A percentile compares a stretch with the other conserved stretches of the same genome.
These are phyloP conservation scores for Trametes hirsuta DNA, from an alignment of 1,284 basidiomycete genomes.

Conservation along the genomic window DNA sequence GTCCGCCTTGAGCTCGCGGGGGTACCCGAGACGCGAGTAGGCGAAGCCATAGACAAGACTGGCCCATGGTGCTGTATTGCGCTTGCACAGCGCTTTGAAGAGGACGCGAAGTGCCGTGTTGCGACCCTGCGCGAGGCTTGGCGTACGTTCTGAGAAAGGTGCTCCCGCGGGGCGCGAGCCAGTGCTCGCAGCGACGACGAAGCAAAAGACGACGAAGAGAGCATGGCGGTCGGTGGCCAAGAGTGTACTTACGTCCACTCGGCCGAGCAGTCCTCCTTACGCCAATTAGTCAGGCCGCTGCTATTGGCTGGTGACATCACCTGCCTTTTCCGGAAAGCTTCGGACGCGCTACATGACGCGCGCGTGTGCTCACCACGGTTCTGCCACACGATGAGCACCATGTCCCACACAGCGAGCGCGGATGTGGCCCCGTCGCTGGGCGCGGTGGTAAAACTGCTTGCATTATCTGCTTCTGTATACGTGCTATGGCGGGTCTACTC, in stretches of 20 bases:
- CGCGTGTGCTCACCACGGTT: slow-evolving; percentile 2
- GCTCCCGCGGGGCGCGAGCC: slow-evolving; percentile 3
- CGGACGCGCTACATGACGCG: slow-evolving; percentile 1
- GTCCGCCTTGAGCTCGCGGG: slow-evolving; percentile 17
- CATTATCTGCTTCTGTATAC: neutral
- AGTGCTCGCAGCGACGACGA: slow-evolving; percentile 25
- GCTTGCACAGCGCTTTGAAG: slow-evolving; percentile 20
- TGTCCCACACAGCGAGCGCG: slow-evolving; percentile 12
- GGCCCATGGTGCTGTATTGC: slow-evolving; percentile 36
- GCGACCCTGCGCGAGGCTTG: neutral
- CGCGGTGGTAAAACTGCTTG: neutral
- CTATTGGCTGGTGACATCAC: slow-evolving; percentile 22
- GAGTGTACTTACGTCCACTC: neutral
- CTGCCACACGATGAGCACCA: slow-evolving; percentile 13
- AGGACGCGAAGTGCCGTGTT: slow-evolving; percentile 27
- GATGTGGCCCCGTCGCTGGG: neutral
- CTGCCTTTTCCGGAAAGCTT: neutral
- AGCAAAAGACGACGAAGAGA: slow-evolving; percentile 24
- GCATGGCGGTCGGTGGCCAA: slow-evolving; percentile 19
- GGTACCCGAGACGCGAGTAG: slow-evolving; percentile 29
- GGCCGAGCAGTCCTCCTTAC: neutral
- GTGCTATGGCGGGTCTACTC: slow-evolving; percentile 18
- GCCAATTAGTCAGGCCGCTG: slow-evolving; percentile 14
- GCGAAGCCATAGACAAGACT: slow-evolving; percentile 42
- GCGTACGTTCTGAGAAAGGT: neutral